A percentile compares a stretch with the other conserved stretches of the same genome.
phyloP scores from a whole-genome alignment of 768 basidiomycete species.

The Lyophyllum shimeji region DNA sequence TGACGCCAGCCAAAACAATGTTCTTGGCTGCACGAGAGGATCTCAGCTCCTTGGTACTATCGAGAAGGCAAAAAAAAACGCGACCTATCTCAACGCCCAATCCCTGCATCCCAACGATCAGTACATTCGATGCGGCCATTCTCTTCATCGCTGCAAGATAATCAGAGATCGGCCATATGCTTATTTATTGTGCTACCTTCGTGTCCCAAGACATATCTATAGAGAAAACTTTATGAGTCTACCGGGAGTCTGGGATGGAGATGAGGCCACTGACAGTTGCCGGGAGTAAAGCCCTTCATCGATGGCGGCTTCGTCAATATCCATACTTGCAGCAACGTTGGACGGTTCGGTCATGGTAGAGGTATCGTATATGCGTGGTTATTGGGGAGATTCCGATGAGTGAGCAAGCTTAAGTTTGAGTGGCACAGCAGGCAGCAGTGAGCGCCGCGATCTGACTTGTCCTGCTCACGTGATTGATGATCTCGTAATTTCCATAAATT shows the following conservation, averaged over 20 bases:
- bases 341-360: slow-evolving; percentile 36
- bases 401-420: slow-evolving; percentile 7
- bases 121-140: slow-evolving; percentile 95
- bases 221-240: slow-evolving; percentile 16
- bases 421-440: background rate
- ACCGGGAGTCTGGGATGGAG: slow-evolving; percentile 10
- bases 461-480: slow-evolving; percentile 19
- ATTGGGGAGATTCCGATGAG: slow-evolving; percentile 16
- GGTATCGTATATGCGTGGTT: slow-evolving; percentile 12
- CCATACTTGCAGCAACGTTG: slow-evolving; percentile 59
- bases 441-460: slow-evolving; percentile 10
- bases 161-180: slow-evolving; percentile 5
- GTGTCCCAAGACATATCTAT: slow-evolving; percentile 92
- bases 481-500: slow-evolving; percentile 11
- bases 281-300: slow-evolving; percentile 94
- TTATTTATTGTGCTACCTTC: slow-evolving; percentile 59
- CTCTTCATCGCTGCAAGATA: slow-evolving; percentile 88
- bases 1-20: slow-evolving; percentile 92
- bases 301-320: slow-evolving; percentile 83
- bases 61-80: slow-evolving; percentile 3
- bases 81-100: slow-evolving; percentile 92
- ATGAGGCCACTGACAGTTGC: slow-evolving; percentile 65
- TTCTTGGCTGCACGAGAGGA: slow-evolving; percentile 73
- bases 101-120: slow-evolving; percentile 90
- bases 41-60: slow-evolving; percentile 6